These are phyloP conservation scores for Saccharomycopsis phalli DNA, from an alignment of 1,139 yeast genomes.

Conservation along the genomic window DNA sequence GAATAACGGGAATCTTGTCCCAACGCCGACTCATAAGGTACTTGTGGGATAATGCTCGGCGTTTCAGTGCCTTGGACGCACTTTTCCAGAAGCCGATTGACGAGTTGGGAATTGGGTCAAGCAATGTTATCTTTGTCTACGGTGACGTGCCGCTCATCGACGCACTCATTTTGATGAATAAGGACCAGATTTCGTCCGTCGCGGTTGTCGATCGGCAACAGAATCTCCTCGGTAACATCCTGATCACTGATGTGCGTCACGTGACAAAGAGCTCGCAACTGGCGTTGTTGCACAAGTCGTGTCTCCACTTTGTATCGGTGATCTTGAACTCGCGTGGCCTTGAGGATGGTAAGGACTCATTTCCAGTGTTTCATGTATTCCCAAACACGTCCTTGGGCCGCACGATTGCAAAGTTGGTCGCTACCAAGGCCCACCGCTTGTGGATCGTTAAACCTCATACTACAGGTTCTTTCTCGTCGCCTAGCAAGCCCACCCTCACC, in stretches of 20 bases:
- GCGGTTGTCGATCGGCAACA: conserved; percentile 85
- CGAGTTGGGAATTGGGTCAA: conserved; percentile 62
- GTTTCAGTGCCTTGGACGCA: conserved; percentile 72
- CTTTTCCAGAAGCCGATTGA: conserved; percentile 57
- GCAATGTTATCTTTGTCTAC: conserved; percentile 63
- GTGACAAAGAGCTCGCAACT: conserved; percentile 82
- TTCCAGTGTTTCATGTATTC: conserved; percentile 91
- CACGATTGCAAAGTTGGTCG: conserved; percentile 88
- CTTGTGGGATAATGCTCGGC: conserved; percentile 86
- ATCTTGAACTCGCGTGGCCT: conserved; percentile 83
- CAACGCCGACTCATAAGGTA: conserved; percentile 78
- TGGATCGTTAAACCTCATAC: conserved; percentile 71
- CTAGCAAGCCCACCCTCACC: conserved; percentile 11
- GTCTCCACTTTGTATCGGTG: conserved; percentile 79
- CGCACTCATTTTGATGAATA: conserved; percentile 79
- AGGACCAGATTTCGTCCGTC: conserved; percentile 74
- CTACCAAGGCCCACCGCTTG: conserved; percentile 85
- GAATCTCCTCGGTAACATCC: conserved; percentile 79
- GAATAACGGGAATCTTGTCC: conserved; percentile 70
- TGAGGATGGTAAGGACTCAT: conserved; percentile 91
- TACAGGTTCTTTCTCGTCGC: conserved; percentile 17
- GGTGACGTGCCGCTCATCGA: conserved; percentile 85
- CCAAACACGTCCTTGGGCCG: conserved; percentile 72
- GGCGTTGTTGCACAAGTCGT: conserved; percentile 68
- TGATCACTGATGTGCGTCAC: conserved; percentile 85